A percentile compares a stretch with the other conserved stretches of the same genome.
Conservation (phyloP, 2,329 filamentous ascomycete species). For the Chaetothyriales sp. region DNA sequence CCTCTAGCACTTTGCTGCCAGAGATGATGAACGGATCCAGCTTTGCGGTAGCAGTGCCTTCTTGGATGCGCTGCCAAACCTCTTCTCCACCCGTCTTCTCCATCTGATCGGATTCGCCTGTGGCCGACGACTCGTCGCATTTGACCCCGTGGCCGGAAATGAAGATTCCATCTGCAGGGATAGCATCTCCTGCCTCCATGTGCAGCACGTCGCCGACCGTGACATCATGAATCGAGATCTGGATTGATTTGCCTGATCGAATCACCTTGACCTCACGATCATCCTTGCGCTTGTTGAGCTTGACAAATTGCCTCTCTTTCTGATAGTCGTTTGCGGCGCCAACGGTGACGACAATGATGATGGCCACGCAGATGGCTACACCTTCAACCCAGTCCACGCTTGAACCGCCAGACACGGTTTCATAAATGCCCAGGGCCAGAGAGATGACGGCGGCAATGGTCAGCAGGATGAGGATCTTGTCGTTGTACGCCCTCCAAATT, state of each 20-base stretch:
- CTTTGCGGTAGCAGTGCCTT: conserved; percentile 38
- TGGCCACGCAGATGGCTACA: conserved; percentile 50
- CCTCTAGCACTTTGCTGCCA: conserved; percentile 61
- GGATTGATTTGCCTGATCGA: conserved; percentile 48
- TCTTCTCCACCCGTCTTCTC: conserved; percentile 49
- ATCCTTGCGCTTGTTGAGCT: conserved; percentile 43
- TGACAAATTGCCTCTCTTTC: conserved; percentile 51
- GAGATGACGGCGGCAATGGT: conserved; percentile 55
- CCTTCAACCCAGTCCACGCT: conserved; percentile 52
- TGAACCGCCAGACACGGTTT: conserved; percentile 39
- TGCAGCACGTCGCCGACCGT: conserved; percentile 56
- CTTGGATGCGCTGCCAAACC: conserved; percentile 41
- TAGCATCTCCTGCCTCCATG: conserved; percentile 53
- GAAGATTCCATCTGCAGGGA: conserved; percentile 56
- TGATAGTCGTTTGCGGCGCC: conserved; percentile 53
- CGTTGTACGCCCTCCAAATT: conserved; percentile 57
- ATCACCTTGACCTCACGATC: conserved; percentile 52
- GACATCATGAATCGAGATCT: conserved; percentile 51
- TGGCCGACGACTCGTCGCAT: conserved; percentile 60
- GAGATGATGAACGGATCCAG: conserved; percentile 66
- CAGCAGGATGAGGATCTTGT: conserved; percentile 56
- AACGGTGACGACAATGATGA: conserved; percentile 48
- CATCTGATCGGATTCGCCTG: conserved; percentile 57
- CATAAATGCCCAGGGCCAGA: conserved; percentile 53
- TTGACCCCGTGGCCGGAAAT: conserved; percentile 51